Evolutionary conservation across 1,284 basidiomycete genomes (phyloP).

Genomic region (Ganoderma meredithae): DNA sequence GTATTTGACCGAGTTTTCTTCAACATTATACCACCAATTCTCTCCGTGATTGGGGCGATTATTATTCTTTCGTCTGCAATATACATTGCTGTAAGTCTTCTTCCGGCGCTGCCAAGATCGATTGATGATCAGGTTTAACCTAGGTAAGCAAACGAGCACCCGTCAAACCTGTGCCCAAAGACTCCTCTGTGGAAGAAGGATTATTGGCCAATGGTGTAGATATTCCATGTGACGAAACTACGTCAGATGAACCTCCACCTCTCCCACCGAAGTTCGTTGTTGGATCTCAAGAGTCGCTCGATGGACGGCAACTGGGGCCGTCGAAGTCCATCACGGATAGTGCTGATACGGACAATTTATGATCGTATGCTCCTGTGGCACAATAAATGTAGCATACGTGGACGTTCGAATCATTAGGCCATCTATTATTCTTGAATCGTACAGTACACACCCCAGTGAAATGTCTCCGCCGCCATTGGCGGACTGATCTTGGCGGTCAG

Average conservation of each 20-base stretch:
- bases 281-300: conserved; percentile 11
- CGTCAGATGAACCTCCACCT: neutral
- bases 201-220: conserved; percentile 8
- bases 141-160: conserved; percentile 23
- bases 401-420: too few relatives aligned
- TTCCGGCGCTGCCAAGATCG: neutral
- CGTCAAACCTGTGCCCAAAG: conserved; percentile 2
- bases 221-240: neutral
- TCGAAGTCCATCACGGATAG: neutral
- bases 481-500: neutral
- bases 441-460: neutral
- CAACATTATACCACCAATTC: conserved; percentile 51
- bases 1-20: conserved; percentile 69
- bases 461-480: neutral
- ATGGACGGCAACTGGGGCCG: conserved; percentile 4
- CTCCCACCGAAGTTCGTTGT: conserved; percentile 9
- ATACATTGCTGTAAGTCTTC: conserved; percentile 59
- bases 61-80: conserved; percentile 65
- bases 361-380: neutral
- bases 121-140: neutral
- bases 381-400: too few relatives aligned
- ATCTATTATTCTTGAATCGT: too few relatives aligned
- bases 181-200: conserved; percentile 21
- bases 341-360: neutral
- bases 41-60: conserved; percentile 50